Conservation (phyloP, 2,329 filamentous ascomycete genomes). For the Orbilia blumenaviensis region DNA sequence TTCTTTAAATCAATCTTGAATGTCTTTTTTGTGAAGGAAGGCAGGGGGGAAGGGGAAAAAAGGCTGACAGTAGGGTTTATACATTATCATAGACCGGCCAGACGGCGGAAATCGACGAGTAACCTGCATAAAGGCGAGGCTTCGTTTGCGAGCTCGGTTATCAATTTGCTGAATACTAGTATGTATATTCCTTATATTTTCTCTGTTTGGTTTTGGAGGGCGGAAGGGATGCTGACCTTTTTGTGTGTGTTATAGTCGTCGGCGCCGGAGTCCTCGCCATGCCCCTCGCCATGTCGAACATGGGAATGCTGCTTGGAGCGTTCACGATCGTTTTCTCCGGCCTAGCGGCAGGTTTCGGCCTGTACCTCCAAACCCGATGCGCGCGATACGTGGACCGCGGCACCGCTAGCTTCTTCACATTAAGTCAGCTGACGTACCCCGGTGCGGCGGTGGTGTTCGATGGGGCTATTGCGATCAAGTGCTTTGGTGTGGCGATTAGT, state of each 20-base stretch:
- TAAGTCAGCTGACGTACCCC: slow-evolving; percentile 95
- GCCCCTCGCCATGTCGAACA: slow-evolving; percentile 94
- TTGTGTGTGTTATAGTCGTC: slow-evolving; percentile 70
- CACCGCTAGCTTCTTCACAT: slow-evolving; percentile 89
- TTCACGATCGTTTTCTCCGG: slow-evolving; percentile 92
- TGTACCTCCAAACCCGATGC: slow-evolving; percentile 94
- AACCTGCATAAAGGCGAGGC: slow-evolving; percentile 72
- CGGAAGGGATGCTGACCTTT: not conserved
- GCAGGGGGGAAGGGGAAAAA: slow-evolving; percentile 3
- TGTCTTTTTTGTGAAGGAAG: not conserved
- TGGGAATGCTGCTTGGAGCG: slow-evolving; percentile 86
- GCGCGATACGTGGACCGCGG: slow-evolving; percentile 91
- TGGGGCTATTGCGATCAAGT: slow-evolving; percentile 94
- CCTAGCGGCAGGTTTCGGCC: slow-evolving; percentile 84
- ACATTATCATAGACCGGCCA: slow-evolving; percentile 22
- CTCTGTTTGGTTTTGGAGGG: too few species aligned
- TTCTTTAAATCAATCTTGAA: too few species aligned
- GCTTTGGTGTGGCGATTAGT: slow-evolving; percentile 70
- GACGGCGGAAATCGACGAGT: slow-evolving; percentile 47
- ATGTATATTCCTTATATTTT: too few species aligned
- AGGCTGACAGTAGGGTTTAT: slow-evolving; percentile 19
- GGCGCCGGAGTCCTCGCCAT: slow-evolving; percentile 93
- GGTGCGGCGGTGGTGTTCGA: slow-evolving; percentile 96
- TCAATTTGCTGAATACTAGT: slow-evolving; percentile 98
- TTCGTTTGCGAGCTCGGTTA: slow-evolving; percentile 86